Evolutionary conservation across 768 basidiomycete genomes (phyloP).

Genomic region (Hygrophoropsis aurantiaca): DNA sequence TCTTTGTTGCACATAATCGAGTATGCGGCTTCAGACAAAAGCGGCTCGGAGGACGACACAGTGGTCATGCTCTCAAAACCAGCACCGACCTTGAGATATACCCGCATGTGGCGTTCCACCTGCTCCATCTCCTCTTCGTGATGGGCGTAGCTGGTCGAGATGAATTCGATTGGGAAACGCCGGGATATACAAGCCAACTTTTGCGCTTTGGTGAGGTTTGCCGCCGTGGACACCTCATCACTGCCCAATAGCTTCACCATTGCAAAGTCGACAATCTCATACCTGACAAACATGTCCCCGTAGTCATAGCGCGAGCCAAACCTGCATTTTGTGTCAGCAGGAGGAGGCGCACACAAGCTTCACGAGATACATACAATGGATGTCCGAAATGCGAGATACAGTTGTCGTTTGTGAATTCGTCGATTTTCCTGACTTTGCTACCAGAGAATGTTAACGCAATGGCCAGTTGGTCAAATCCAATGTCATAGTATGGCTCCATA

Average conservation of each 20-base stretch:
- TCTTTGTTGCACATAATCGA: slow-evolving; percentile 6
- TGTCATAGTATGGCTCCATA: slow-evolving; percentile 5
- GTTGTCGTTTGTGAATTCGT: slow-evolving; percentile 12
- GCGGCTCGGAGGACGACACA: slow-evolving; percentile 24
- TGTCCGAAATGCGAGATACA: slow-evolving; percentile 21
- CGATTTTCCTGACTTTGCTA: slow-evolving; percentile 8
- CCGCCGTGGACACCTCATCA: not conserved
- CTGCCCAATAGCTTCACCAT: slow-evolving; percentile 12
- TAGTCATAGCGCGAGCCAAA: slow-evolving; percentile 13
- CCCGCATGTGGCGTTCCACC: slow-evolving; percentile 32
- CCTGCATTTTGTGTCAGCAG: slow-evolving; percentile 1
- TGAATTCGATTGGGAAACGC: slow-evolving; percentile 30
- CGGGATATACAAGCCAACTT: slow-evolving; percentile 20
- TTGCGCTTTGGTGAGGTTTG: slow-evolving; percentile 10
- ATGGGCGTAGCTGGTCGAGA: slow-evolving; percentile 13
- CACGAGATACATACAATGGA: slow-evolving; percentile 19
- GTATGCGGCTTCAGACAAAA: slow-evolving; percentile 28
- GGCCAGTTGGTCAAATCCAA: slow-evolving; percentile 26
- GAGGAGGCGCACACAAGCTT: no score
- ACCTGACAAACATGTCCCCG: slow-evolving; percentile 4
- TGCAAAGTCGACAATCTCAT: slow-evolving; percentile 14
- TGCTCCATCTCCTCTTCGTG: slow-evolving; percentile 19
- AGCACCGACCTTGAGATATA: slow-evolving; percentile 16
- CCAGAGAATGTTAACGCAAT: not conserved
- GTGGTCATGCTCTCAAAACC: slow-evolving; percentile 21